phyloP scores from a whole-genome alignment of 78 protist genomes.

The slime mould (Dictyostelium discoideum) region dicty_2.7 NC_007091.3:4317001-4317500 shows the following conservation, averaged over 20 bases:
- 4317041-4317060: constrained; percentile 48
- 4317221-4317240: background rate
- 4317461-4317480: too few relatives aligned
- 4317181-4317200: constrained; percentile 83
- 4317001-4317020: constrained; percentile 88
- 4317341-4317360: background rate
- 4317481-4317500: too few relatives aligned
- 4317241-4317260: background rate
- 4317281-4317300: background rate
- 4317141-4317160: constrained; percentile 81
- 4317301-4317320: constrained; percentile 6
- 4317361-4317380: background rate
- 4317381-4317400: background rate
- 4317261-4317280: background rate
- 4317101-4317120: background rate
- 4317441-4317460: too few relatives aligned
- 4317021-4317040: constrained; percentile 75
- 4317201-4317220: constrained; percentile 34
- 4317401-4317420: too few relatives aligned
- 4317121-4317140: constrained; percentile 82
- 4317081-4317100: background rate
- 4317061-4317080: constrained; percentile 46
- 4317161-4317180: constrained; percentile 71
- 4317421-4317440: too few relatives aligned
- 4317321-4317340: background rate